Conservation (phyloP, 768 basidiomycete genomes). For the Clitopilus hobsonii region DNA sequence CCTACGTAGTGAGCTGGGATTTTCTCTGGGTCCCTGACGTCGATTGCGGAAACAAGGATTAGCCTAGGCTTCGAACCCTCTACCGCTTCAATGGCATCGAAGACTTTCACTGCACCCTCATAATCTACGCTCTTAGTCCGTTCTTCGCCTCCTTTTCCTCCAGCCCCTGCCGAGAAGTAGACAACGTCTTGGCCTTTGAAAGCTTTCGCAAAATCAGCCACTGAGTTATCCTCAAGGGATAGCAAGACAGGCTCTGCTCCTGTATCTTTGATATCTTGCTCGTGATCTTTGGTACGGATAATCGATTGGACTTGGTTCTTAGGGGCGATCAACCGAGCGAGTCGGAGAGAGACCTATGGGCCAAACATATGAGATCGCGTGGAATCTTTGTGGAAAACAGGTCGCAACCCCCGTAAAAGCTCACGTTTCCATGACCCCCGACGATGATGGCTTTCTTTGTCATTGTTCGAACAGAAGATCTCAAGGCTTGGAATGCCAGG, state of each 20-base stretch:
- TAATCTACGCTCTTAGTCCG: slow-evolving; percentile 54
- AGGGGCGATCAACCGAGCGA: slow-evolving; percentile 43
- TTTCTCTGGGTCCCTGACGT: slow-evolving; percentile 45
- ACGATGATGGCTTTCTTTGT: slow-evolving; percentile 44
- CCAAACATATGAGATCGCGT: background rate
- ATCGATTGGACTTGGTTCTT: slow-evolving; percentile 48
- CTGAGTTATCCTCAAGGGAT: slow-evolving; percentile 49
- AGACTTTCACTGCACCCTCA: slow-evolving; percentile 64
- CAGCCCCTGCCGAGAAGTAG: slow-evolving; percentile 49
- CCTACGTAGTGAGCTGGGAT: slow-evolving; percentile 50
- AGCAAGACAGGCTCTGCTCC: slow-evolving; percentile 45
- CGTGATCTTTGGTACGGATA: slow-evolving; percentile 45
- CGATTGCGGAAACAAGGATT: slow-evolving; percentile 56
- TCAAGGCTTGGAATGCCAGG: background rate
- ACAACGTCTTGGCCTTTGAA: slow-evolving; percentile 41
- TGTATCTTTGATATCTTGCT: slow-evolving; percentile 37
- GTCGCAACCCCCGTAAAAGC: slow-evolving; percentile 1
- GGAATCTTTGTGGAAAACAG: no score
- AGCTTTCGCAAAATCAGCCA: slow-evolving; percentile 36
- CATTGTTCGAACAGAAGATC: slow-evolving; percentile 11
- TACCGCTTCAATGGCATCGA: slow-evolving; percentile 59
- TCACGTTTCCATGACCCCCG: slow-evolving; percentile 49
- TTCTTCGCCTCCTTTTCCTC: slow-evolving; percentile 53
- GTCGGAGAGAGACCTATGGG: slow-evolving; percentile 39
- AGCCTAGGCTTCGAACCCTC: slow-evolving; percentile 45